Evolutionary conservation across 2,329 filamentous ascomycete species (phyloP).

Genomic region (Graphilbum ipis-grandicollis): DNA sequence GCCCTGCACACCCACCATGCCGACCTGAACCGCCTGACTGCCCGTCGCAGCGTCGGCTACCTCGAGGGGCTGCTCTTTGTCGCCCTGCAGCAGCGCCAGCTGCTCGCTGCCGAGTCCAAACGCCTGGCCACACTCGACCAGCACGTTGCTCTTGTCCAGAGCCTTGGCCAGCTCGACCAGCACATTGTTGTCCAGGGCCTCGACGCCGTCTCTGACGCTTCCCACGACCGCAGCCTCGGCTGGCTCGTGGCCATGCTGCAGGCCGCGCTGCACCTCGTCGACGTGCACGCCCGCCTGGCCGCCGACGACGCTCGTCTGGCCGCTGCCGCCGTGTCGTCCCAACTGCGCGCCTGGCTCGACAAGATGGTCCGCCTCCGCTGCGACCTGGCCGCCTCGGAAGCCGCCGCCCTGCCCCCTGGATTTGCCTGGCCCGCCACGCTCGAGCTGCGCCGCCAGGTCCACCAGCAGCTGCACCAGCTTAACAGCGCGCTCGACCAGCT

Average conservation of each 20-base stretch:
- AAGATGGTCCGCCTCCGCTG: constrained; percentile 11
- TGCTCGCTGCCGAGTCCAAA: constrained; percentile 18
- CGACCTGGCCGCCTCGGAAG: constrained; percentile 15
- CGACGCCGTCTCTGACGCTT: constrained; percentile 2
- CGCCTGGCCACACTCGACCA: constrained; percentile 3
- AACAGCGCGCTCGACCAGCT: constrained; percentile 23
- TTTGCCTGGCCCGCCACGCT: constrained; percentile 24
- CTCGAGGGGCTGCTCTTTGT: constrained; percentile 70
- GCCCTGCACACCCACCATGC: constrained; percentile 59
- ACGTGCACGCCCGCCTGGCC: constrained; percentile 50
- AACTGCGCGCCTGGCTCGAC: constrained; percentile 28
- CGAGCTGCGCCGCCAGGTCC: constrained; percentile 17
- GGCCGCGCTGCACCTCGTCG: constrained; percentile 42
- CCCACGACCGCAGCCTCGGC: constrained; percentile 11
- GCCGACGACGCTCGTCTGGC: constrained; percentile 25
- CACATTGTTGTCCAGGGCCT: constrained; percentile 9
- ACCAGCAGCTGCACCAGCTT: constrained; percentile 20
- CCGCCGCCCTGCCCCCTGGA: constrained; percentile 30
- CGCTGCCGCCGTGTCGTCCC: constrained; percentile 23
- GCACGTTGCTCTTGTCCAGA: constrained; percentile 5
- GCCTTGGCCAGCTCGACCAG: constrained; percentile 1
- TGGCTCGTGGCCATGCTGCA: constrained; percentile 59
- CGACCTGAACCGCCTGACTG: constrained; percentile 68
- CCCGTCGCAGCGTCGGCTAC: constrained; percentile 62
- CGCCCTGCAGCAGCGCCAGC: constrained; percentile 40